Conservation (phyloP, 495 filamentous ascomycete species). For the Copromyces sp. region DNA sequence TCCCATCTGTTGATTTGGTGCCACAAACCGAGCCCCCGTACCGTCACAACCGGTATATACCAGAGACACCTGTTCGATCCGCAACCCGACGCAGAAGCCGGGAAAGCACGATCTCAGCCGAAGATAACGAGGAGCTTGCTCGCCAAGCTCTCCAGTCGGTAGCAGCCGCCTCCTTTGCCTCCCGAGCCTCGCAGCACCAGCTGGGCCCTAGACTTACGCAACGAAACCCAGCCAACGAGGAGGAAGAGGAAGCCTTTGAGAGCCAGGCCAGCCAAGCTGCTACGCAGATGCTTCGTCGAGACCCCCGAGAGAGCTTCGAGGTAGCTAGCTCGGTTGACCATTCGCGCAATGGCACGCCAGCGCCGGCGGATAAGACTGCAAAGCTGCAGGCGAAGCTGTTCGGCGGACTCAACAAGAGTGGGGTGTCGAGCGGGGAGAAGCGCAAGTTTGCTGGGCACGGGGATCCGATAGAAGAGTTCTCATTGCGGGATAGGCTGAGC, state of each 20-base stretch:
- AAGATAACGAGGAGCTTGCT: constrained; percentile 57
- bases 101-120: constrained; percentile 83
- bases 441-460: constrained; percentile 44
- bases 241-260: constrained; percentile 33
- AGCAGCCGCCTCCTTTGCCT: constrained; percentile 35
- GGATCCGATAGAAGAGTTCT: constrained; percentile 13
- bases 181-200: constrained; percentile 25
- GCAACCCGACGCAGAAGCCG: constrained; percentile 47
- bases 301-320: constrained; percentile 41
- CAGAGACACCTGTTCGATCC: constrained; percentile 18
- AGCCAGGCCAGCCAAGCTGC: constrained; percentile 45
- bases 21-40: constrained; percentile 45
- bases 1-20: constrained; percentile 46
- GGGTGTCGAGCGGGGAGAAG: constrained; percentile 35
- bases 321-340: constrained; percentile 31
- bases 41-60: constrained; percentile 19
- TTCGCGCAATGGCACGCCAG: constrained; percentile 34
- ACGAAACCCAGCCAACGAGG: constrained; percentile 9
- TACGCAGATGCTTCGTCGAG: constrained; percentile 44
- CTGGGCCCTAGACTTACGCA: neutral
- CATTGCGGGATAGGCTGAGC: constrained; percentile 24
- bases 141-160: constrained; percentile 46
- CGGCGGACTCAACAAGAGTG: constrained; percentile 53
- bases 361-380: constrained; percentile 32
- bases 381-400: constrained; percentile 59